These are phyloP conservation scores for Rhytidhysteron rufulum DNA, from an alignment of 2,329 filamentous ascomycete species.

Conservation along the genomic window DNA sequence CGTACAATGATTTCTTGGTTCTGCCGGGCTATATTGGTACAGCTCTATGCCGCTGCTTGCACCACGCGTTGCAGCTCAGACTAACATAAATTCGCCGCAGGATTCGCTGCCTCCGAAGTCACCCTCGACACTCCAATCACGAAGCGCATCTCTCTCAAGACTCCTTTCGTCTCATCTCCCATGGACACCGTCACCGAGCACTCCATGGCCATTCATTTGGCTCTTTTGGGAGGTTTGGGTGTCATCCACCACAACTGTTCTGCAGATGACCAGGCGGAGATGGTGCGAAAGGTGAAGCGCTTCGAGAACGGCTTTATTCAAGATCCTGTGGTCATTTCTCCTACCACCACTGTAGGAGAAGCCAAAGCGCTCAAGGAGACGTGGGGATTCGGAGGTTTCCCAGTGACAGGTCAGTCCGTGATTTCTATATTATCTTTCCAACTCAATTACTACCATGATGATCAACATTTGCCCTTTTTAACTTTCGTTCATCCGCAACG, in stretches of 20 bases:
- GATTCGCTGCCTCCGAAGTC: constrained; percentile 90
- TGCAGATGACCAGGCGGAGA: constrained; percentile 93
- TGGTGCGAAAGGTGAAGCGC: constrained; percentile 98
- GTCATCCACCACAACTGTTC: constrained; percentile 99
- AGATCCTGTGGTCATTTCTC: constrained; percentile 88
- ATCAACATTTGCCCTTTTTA: constrained; percentile 62
- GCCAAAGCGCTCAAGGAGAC: constrained; percentile 91
- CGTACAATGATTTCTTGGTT: constrained; percentile 98
- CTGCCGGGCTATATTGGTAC: constrained; percentile 92
- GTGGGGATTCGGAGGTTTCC: constrained; percentile 98
- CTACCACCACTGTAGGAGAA: constrained; percentile 83
- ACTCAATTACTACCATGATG: constrained; percentile 71
- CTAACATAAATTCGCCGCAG: constrained; percentile 34
- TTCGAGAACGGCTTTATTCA: constrained; percentile 99
- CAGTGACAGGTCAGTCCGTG: constrained; percentile 92
- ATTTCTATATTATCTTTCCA: constrained; percentile 24
- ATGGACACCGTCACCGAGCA: constrained; percentile 99
- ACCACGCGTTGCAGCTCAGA: constrained; percentile 10
- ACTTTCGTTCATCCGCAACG: constrained; percentile 99
- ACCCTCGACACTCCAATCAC: constrained; percentile 86
- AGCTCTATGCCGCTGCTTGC: constrained; percentile 13
- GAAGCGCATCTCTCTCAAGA: constrained; percentile 93
- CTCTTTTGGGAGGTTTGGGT: constrained; percentile 79
- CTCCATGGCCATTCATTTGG: constrained; percentile 99
- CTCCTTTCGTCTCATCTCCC: constrained; percentile 92